These are phyloP conservation scores for Kwoniella botswanensis DNA, from an alignment of 768 basidiomycete species.

Conservation along the genomic window DNA sequence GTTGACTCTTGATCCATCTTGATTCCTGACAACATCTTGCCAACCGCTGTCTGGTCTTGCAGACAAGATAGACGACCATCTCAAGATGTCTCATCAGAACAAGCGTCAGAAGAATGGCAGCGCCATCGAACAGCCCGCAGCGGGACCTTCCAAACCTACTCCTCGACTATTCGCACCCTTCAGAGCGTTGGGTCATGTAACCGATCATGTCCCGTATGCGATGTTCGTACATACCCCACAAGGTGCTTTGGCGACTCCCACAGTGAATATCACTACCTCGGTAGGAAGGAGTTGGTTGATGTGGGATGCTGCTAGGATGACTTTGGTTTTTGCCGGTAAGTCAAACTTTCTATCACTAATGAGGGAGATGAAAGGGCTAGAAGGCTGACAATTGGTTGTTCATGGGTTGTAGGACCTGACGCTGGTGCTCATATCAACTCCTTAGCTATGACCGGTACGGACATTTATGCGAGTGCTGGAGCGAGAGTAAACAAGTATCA, in stretches of 20 bases:
- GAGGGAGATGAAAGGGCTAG: too few relatives aligned
- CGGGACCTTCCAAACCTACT: conserved; percentile 29
- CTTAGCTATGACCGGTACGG: conserved; percentile 81
- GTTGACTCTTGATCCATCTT: too few relatives aligned
- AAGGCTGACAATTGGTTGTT: conserved; percentile 1
- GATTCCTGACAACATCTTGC: too few relatives aligned
- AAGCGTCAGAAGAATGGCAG: conserved; percentile 22
- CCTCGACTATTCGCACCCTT: conserved; percentile 81
- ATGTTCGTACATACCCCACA: conserved; percentile 83
- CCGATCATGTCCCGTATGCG: conserved; percentile 86
- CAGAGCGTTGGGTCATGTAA: conserved; percentile 90
- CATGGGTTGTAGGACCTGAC: conserved; percentile 73
- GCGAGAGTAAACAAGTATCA: conserved; percentile 73
- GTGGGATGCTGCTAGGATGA: conserved; percentile 96
- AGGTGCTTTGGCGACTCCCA: conserved; percentile 80
- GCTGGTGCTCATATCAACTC: conserved; percentile 72
- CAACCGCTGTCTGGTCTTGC: too few relatives aligned
- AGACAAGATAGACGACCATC: neutral
- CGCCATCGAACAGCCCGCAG: conserved; percentile 21
- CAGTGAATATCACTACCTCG: conserved; percentile 82
- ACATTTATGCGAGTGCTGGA: conserved; percentile 80
- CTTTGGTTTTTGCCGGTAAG: conserved; percentile 89
- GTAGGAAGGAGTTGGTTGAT: conserved; percentile 89
- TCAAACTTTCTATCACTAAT: conserved; percentile 26
- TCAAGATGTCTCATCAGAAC: conserved; percentile 18